Base-by-base conservation (phyloP, 2,329 filamentous ascomycete species). In the Penicillium hordei region DNA sequence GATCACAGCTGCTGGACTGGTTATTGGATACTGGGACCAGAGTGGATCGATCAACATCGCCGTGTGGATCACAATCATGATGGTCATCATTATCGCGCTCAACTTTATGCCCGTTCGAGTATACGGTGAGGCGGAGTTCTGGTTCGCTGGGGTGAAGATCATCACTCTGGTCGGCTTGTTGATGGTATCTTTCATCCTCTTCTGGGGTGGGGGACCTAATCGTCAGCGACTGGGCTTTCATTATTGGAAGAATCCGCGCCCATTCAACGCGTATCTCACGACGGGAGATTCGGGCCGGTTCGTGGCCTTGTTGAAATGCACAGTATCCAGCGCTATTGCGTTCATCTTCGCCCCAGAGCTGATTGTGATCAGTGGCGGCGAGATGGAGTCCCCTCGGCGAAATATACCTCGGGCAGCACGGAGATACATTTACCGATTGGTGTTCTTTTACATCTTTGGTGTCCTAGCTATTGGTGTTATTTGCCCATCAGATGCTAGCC, bases 1-100 rank as follows among this genome's bases (percentile, higher is more conserved):
- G 72, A 86, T 89, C 59, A 84, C 84, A 0, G 87, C 87, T 8
- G 85, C 86, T 13, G 82, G 83, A 40, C 80, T 88, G n/a, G 78
- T 89, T 31, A 86, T 89, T 59, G 75, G 83, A 59, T 88, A 84
- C 68, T 89, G 86, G 86, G 65, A 74, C 12, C 70, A 74, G 4
- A 65, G 67, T 19, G 73, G 51, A 6, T 63, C 62, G 3, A n/a
- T 80, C 48, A 75, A 78, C 42, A 71, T 79, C 7, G 77, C 76
- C 1, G 77, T 78, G 6, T 82, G 79, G 79, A 81, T 82, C 52
- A 82, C 83, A 4, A 82, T 86, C 59, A 76, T 86, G 60, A 79
- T 89, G 60, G 73, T 85, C 3, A 77, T 89, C 19, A 83, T 89
- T 46, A 70, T 82, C 17, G 72, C 70, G 3, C 67, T 83, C 17